A percentile compares a stretch with the other conserved stretches of the same genome.
Evolutionary conservation across 2,329 filamentous ascomycete species (phyloP).

Genomic region (Xylaria sp.): DNA sequence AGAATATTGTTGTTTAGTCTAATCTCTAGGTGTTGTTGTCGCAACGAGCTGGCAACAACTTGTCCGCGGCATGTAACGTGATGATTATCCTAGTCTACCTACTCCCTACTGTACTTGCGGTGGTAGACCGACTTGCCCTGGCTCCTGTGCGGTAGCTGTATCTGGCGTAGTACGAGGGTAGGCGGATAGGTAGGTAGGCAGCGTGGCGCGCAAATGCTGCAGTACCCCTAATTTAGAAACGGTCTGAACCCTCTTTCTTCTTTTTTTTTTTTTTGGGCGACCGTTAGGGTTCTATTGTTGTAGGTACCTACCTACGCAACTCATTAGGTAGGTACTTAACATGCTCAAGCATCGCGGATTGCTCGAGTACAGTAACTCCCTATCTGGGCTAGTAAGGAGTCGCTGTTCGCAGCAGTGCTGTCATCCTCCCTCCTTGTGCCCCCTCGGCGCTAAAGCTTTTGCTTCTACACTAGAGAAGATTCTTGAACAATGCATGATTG

Average conservation of each 20-base stretch:
- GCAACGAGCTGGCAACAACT: slow-evolving; percentile 6
- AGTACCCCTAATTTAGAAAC: slow-evolving; percentile 24
- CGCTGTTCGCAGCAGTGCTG: background rate
- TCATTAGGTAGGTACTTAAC: background rate
- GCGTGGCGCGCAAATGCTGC: slow-evolving; percentile 14
- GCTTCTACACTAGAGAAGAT: slow-evolving; percentile 1
- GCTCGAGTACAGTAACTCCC: too few species aligned
- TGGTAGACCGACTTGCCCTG: too few species aligned
- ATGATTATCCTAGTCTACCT: too few species aligned
- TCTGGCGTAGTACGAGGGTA: too few species aligned
- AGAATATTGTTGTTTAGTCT: slow-evolving; percentile 10
- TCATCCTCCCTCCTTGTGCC: background rate
- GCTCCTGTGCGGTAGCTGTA: slow-evolving; percentile 17
- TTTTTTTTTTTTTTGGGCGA: too few species aligned
- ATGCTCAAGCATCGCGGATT: too few species aligned
- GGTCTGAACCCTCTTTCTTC: slow-evolving; percentile 4
- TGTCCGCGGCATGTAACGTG: slow-evolving; percentile 8
- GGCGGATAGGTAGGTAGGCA: background rate
- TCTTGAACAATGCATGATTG: slow-evolving; percentile 1
- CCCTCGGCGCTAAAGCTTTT: background rate
- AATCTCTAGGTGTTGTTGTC: slow-evolving; percentile 11
- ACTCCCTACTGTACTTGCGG: too few species aligned
- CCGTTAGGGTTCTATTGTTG: too few species aligned
- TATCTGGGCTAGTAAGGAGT: background rate
- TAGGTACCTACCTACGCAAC: background rate